Base-by-base conservation (phyloP, 352 stramenopile genomes). In the Phytophthora kernoviae region DNA sequence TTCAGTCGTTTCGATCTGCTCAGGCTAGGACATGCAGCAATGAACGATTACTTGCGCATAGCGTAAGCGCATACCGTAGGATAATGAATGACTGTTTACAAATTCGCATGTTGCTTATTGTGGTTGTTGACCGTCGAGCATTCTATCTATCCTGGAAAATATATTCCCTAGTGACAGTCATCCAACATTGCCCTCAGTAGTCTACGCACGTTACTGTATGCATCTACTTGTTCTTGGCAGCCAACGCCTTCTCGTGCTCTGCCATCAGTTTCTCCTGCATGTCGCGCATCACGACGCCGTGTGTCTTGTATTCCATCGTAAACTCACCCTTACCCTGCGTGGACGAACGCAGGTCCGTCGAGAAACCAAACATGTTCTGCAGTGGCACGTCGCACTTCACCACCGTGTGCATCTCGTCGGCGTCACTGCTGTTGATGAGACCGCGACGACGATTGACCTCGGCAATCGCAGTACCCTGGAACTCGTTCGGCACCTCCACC, bases 281-380 rank as follows among this genome's bases (percentile, higher is more conserved):
- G 72, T 98, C 93, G 62, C 84, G 84, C 54, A 91, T 88, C 32
- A 99, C 96, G 43, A 96, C 73, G 53, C 88, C 87, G 78, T 99
- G 96, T 14, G 93, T 92, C 68, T 98, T 97, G 90, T 99, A 99
- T 79, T 99, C 97, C 98, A 99, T 99, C 22, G 96, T 98, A 74
- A 99, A 99, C 79, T 99, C 97, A 61, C 97, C 97, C 84, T 99
- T 99, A 61, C 95, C 96, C 79, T 98, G 94, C 52, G 96, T 98
- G 20, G 93, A 88, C 64, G 94, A 98, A 46, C 96, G 85, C 49
- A 99, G 61, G 59, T 98, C 96, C 17, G 97, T 99, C 24, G 94
- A 99, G 74, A 99, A 99, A 2, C 97, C 97, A 81, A 99, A 99
- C 97, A 99, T 99, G 70, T 98, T 92, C 68, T 96, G 96, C 50